Evolutionary conservation across 257 asterid species (phyloP), one percentile per base, ranked within the genome.

Genomic region (Linderniella brevidens): DNA sequence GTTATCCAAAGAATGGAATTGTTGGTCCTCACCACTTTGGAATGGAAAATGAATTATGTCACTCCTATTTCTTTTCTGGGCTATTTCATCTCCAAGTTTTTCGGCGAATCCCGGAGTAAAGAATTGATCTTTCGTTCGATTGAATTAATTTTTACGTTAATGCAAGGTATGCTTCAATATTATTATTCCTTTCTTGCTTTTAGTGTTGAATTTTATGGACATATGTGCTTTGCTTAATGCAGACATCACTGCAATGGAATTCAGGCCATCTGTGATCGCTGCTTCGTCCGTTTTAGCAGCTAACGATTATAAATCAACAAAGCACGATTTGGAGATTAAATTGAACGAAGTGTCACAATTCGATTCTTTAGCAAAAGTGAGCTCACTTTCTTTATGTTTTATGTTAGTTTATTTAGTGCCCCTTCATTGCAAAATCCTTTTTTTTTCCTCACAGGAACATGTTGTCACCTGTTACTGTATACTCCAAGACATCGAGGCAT

Each of bases 281-380:
- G 76, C 83, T 11, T 71, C 76, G 0, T 63, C 69, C 8, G 68
- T 75, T 40, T 50, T 75, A 59, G 68, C 79, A 15, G 76, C 74
- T 15, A 52, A 43, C 37, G 72, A 68, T 57, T 9, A 32, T 46
- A 50, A 44, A 18, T 46, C 62, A 17, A 57, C 71, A 14, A 70
- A 32, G 13, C 37, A 29, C 13, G 13, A 12, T n/a, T 13, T 75
- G 51, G 76, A 63, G 43, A 46, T 13, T 5, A 75, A 71, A 54
- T 41, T 63, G 13, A 54, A 57, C 17, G 25, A 37, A 38, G 53
- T 71, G 13, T 52, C 76, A 14, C 55, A 64, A 11, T 62, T 72
- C 77, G 73, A 69, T 3, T 52, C 63, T n/a, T n/a, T 15, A 11
- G 74, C 63, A 13, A 71, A 58, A 49, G 83, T 74, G 72, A 70